Evolutionary conservation across 768 basidiomycete species (phyloP).

Genomic region (Podaxis rugospora): DNA sequence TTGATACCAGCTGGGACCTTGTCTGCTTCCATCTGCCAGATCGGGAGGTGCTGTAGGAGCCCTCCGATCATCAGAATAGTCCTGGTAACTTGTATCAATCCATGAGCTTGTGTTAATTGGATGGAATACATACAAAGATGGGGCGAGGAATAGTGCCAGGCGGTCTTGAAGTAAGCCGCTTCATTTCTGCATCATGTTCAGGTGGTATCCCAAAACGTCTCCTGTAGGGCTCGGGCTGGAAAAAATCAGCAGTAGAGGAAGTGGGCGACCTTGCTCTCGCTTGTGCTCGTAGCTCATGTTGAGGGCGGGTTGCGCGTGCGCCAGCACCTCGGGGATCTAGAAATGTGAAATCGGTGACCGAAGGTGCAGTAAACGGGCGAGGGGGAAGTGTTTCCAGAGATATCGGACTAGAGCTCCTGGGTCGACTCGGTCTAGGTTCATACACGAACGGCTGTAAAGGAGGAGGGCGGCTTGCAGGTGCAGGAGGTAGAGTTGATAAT

Average conservation of each 20-base stretch:
- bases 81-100: background rate
- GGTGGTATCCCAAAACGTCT: background rate
- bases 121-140: background rate
- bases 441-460: conserved; percentile 15
- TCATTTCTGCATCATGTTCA: background rate
- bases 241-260: background rate
- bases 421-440: conserved; percentile 10
- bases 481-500: conserved; percentile 18
- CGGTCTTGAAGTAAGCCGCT: background rate
- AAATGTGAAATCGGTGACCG: background rate
- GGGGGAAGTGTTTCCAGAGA: conserved; percentile 12
- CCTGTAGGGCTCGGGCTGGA: background rate
- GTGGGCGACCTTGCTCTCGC: background rate
- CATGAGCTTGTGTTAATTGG: background rate
- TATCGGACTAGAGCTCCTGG: conserved; percentile 14
- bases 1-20: conserved; percentile 28
- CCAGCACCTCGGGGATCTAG: background rate
- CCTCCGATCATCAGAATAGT: background rate
- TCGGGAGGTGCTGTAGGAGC: conserved; percentile 23
- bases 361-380: conserved; percentile 11
- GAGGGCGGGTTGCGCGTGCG: background rate
- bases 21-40: conserved; percentile 14
- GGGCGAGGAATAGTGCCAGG: background rate
- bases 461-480: conserved; percentile 12
- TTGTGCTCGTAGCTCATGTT: background rate